These are phyloP conservation scores for Fusarium robinianum DNA, from an alignment of 2,329 filamentous ascomycete genomes.

Conservation along the genomic window DNA sequence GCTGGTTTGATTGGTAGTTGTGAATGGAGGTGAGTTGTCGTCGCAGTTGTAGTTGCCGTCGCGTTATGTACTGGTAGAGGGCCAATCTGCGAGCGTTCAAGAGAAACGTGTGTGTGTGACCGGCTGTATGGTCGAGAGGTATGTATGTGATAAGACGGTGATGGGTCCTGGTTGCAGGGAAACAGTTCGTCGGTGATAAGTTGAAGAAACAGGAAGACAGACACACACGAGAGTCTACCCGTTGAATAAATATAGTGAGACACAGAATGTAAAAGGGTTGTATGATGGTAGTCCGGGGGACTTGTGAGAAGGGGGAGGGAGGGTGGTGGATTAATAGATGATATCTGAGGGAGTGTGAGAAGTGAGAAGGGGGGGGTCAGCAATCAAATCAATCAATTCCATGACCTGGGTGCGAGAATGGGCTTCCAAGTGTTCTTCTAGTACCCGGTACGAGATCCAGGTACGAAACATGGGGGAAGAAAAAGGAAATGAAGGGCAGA, in stretches of 20 bases:
- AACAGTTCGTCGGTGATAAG: conserved; percentile 1
- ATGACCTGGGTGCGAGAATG: too few species aligned
- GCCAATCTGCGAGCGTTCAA: conserved; percentile 30
- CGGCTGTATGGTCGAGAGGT: conserved; percentile 18
- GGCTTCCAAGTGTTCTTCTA: too few species aligned
- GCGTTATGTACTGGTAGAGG: conserved; percentile 6
- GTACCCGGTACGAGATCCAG: conserved; percentile 30
- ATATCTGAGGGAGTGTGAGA: conserved; percentile 14
- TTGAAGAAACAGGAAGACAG: conserved; percentile 5
- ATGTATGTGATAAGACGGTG: conserved; percentile 4
- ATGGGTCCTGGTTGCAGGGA: neutral
- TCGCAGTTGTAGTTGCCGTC: conserved; percentile 16
- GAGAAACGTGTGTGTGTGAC: conserved; percentile 30
- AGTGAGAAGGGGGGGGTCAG: conserved; percentile 30
- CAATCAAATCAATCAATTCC: too few species aligned
- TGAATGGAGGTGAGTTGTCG: conserved; percentile 5
- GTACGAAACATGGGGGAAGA: conserved; percentile 14
- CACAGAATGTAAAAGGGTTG: conserved; percentile 13
- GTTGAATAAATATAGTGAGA: conserved; percentile 24
- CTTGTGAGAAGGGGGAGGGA: conserved; percentile 13
- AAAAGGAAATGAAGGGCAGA: conserved; percentile 31
- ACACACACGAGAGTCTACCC: conserved; percentile 11
- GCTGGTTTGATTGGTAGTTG: too few species aligned
- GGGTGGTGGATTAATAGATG: conserved; percentile 32
- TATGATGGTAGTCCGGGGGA: conserved; percentile 22